Evolutionary conservation across 2,329 filamentous ascomycete species (phyloP), one percentile per base, ranked within the genome.

Genomic region (Aphanoascus verrucosus): DNA sequence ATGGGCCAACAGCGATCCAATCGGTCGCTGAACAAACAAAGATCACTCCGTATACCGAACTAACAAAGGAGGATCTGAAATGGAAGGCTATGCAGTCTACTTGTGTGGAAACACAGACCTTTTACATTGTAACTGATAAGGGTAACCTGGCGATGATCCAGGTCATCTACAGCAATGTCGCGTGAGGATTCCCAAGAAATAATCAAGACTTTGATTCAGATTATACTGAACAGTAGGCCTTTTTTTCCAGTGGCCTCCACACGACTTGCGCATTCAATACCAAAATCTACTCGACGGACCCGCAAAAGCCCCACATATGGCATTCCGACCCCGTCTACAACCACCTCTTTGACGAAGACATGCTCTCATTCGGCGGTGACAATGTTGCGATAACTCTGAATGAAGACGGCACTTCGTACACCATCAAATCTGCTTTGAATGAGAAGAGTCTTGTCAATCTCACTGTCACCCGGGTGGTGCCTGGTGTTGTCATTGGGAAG

Each of bases 91-190:
- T 89, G 75, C 84, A 88, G 61, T 85, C 83, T 64, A 97, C 93
- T 59, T 86, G 80, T 65, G 93, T 97, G 62, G 93, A 98, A 77
- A 96, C 88, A 31, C 86, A 96, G 75, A 89, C 80, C 58, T 98
- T 96, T 74, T 98, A 98, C 74, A 73, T 96, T 65, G 84, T 84
- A 71, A 77, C 85, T 53, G 86, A 95, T 58, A 81, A 76, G 56
- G 93, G 93, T 49, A 78, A 84, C 58, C 70, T 90, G 59, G 87
- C 79, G 51, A 80, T 95, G 70, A 82, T 81, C 56, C 93, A 98
- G 77, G 79, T 97, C 72, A 95, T 98, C 69, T 95, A 97, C 77
- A 97, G 87, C 76, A 96, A 95, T 72, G 86, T 98, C 68, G 85
- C 82, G 90, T 96, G 83, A 72, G 84, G 14, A 32, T 47, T 12